phyloP scores from a whole-genome alignment of 768 basidiomycete genomes.

The Phlebiopsis gigantea region DNA sequence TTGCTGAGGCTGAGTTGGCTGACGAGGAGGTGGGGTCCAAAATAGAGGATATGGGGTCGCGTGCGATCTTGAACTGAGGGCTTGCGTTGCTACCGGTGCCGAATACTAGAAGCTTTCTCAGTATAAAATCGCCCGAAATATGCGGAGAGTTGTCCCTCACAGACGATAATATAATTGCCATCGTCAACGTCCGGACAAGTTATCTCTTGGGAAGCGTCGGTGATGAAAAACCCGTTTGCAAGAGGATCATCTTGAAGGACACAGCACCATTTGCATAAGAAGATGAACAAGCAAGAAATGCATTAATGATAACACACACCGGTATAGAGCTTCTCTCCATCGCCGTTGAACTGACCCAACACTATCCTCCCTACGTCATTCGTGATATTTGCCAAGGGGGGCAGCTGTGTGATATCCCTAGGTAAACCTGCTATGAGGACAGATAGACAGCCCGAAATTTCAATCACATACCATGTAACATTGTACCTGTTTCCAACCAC shows the following conservation, averaged over 20 bases:
- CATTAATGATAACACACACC: slow-evolving; percentile 28
- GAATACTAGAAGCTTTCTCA: not conserved
- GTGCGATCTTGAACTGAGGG: not conserved
- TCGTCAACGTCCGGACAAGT: slow-evolving; percentile 32
- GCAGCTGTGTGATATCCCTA: slow-evolving; percentile 30
- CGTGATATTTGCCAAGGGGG: slow-evolving; percentile 28
- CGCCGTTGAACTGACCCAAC: slow-evolving; percentile 35
- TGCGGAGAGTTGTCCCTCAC: slow-evolving; percentile 22
- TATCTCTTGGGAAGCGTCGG: slow-evolving; percentile 31
- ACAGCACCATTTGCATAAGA: too few relatives aligned
- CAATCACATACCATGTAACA: slow-evolving; percentile 37
- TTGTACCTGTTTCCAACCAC: slow-evolving; percentile 27
- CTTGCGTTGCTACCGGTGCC: not conserved
- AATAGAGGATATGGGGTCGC: not conserved
- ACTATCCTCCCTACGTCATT: slow-evolving; percentile 33
- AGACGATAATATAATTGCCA: slow-evolving; percentile 38
- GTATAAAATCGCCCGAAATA: not conserved
- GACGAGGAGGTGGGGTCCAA: not conserved
- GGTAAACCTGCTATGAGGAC: not conserved
- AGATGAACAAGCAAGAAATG: not conserved
- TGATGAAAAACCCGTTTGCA: slow-evolving; percentile 34
- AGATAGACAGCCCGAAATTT: not conserved
- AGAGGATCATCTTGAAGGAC: slow-evolving; percentile 35
- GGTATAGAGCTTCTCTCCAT: slow-evolving; percentile 45
- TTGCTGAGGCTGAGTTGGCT: not conserved